Conservation (phyloP, 1,284 basidiomycete genomes). For the Omphalotus olearius region DNA sequence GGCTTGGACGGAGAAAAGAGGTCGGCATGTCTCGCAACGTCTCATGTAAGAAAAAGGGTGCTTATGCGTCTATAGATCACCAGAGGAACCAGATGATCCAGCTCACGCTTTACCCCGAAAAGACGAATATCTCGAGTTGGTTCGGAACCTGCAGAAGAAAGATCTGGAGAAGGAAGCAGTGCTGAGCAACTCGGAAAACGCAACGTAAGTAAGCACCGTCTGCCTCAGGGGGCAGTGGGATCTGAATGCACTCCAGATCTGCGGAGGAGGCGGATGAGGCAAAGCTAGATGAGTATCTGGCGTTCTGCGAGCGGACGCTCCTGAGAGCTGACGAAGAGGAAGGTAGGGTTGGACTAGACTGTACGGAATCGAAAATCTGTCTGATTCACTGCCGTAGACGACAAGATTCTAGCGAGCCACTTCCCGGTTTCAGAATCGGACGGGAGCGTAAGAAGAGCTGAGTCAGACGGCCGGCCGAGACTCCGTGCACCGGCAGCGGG, state of each 20-base stretch:
- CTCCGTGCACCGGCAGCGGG: background rate
- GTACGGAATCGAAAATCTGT: background rate
- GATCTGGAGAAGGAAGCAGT: constrained; percentile 26
- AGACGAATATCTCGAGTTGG: constrained; percentile 45
- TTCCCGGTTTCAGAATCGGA: constrained; percentile 32
- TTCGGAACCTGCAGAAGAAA: constrained; percentile 37
- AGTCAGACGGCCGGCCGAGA: background rate
- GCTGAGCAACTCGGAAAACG: constrained; percentile 29
- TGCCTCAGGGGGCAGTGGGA: background rate
- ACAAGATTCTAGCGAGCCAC: constrained; percentile 32
- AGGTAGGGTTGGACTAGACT: constrained; percentile 16
- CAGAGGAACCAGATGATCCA: constrained; percentile 48
- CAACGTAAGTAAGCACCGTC: constrained; percentile 24
- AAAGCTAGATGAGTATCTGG: constrained; percentile 63
- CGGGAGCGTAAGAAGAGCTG: background rate
- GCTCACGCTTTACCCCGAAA: constrained; percentile 59
- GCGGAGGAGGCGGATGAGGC: constrained; percentile 49
- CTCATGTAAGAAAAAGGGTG: background rate
- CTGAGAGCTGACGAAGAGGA: constrained; percentile 28
- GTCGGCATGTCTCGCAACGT: constrained; percentile 30
- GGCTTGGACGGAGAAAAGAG: constrained; percentile 71
- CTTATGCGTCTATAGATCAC: constrained; percentile 27
- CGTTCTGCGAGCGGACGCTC: constrained; percentile 60
- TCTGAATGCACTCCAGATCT: constrained; percentile 34
- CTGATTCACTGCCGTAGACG: constrained; percentile 16